Evolutionary conservation across 225 moss, liverwort and hornwort species (phyloP).

Genomic region (Asterella californica): DNA sequence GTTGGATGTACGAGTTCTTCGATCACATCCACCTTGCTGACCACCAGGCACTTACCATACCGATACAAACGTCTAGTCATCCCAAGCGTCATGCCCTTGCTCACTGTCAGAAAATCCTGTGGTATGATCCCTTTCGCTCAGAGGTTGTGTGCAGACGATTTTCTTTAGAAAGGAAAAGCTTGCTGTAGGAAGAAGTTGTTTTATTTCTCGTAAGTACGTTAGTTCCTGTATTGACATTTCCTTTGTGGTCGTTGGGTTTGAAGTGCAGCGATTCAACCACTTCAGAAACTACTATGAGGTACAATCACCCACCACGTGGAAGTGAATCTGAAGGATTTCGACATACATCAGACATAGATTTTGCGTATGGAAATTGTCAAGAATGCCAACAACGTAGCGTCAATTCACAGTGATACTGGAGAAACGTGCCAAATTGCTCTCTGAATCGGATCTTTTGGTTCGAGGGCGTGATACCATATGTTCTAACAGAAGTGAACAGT

Average conservation of each 20-base stretch:
- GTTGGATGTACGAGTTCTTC: slow-evolving; percentile 98
- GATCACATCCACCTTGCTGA: slow-evolving; percentile 98
- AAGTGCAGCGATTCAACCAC: slow-evolving; percentile 88
- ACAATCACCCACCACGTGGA: slow-evolving; percentile 1
- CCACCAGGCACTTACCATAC: slow-evolving; percentile 58
- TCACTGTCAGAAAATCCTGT: not conserved
- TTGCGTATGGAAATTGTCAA: too few species aligned
- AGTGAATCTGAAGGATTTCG: not conserved
- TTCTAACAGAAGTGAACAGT: not conserved
- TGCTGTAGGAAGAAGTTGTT: not conserved
- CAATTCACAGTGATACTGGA: not conserved
- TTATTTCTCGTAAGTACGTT: not conserved
- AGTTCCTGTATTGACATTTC: not conserved
- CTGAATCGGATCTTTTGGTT: not conserved
- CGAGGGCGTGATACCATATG: not conserved
- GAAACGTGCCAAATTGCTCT: not conserved
- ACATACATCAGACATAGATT: too few species aligned
- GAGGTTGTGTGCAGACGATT: not conserved
- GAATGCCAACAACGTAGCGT: not conserved
- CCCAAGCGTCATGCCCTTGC: not conserved
- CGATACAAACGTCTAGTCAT: not conserved
- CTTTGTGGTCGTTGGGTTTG: not conserved
- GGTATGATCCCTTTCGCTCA: not conserved
- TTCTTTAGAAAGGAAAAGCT: not conserved
- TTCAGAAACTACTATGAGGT: slow-evolving; percentile 99